Conservation (phyloP, 345 rosid genomes). For the Rhodamnia rubescens region DNA sequence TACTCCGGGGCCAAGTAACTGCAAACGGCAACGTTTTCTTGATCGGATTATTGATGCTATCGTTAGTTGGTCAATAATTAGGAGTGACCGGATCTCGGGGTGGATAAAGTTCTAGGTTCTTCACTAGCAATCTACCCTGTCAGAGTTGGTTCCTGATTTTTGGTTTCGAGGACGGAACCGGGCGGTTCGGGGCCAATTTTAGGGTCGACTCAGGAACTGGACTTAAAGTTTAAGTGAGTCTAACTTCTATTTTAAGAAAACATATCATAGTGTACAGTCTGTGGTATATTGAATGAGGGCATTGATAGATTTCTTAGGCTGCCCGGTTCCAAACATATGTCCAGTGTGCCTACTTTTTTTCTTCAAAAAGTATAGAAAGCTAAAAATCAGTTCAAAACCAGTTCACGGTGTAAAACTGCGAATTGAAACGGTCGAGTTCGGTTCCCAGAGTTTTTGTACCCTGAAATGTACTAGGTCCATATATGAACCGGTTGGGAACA, state of each 20-base stretch:
- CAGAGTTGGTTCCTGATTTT: background rate
- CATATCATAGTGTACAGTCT: background rate
- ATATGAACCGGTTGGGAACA: background rate
- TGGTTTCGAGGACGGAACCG: background rate
- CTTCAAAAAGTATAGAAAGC: background rate
- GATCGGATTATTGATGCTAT: background rate
- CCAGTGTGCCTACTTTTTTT: background rate
- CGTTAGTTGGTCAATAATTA: background rate
- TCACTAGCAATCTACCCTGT: background rate
- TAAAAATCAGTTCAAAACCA: background rate
- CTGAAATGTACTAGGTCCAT: background rate
- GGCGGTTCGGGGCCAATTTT: background rate
- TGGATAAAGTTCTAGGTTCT: background rate
- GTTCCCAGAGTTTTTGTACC: background rate
- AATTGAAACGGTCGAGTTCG: background rate
- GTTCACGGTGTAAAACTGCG: background rate
- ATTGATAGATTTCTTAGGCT: background rate
- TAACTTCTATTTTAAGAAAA: background rate
- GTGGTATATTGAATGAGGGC: background rate
- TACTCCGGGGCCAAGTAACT: slow-evolving; percentile 97
- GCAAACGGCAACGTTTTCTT: background rate
- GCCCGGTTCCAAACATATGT: background rate
- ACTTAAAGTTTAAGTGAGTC: background rate
- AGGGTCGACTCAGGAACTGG: background rate
- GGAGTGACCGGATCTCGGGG: background rate